Evolutionary conservation across 257 asterid species (phyloP), one percentile per base, ranked within the genome.

Genomic region (Cordia subcordata): DNA sequence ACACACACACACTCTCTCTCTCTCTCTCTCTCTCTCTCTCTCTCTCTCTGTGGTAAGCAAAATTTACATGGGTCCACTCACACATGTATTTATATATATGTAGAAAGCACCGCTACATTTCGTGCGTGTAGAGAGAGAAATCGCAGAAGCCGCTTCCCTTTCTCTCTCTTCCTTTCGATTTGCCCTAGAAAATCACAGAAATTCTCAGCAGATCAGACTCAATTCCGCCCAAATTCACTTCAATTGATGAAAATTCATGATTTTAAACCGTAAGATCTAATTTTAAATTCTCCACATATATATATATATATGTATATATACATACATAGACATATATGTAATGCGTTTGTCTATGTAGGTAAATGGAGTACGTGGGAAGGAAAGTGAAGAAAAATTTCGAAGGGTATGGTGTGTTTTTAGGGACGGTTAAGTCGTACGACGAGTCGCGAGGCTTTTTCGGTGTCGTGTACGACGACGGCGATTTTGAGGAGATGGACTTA

Each of bases 401-500:
- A 72, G 87, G 85, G 58, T 54, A 62, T 53, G 94, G 82, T 14
- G 22, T 76, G 23, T 61, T 69, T 23, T 67, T 32, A 19, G 97
- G 96, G 33, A 61, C 67, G 45, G 88, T 90, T 55, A 67, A 77
- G 61, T 68, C 82, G 3, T 81, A 75, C 68, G 87, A 87, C 19
- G 67, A 83, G 53, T 56, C 59, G 8, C 77, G 76, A 22, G 84
- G 88, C 1, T 38, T 71, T 35, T 85, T 76, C 53, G 69, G 67
- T 78, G 77, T 90, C 86, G 82, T 70, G 40, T 90, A 85, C 57
- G 96, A 84, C 49, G 77, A 62, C 77, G 96, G 96, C 5, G 83
- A 76, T 81, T 72, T 82, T 68, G 94, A 84, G 80, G 82, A 77
- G 19, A 54, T 90, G 79, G 85, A 73, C 27, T 62, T 74, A 62